These are phyloP conservation scores for Clonostachys rhizophaga DNA, from an alignment of 2,329 filamentous ascomycete species.

Conservation along the genomic window DNA sequence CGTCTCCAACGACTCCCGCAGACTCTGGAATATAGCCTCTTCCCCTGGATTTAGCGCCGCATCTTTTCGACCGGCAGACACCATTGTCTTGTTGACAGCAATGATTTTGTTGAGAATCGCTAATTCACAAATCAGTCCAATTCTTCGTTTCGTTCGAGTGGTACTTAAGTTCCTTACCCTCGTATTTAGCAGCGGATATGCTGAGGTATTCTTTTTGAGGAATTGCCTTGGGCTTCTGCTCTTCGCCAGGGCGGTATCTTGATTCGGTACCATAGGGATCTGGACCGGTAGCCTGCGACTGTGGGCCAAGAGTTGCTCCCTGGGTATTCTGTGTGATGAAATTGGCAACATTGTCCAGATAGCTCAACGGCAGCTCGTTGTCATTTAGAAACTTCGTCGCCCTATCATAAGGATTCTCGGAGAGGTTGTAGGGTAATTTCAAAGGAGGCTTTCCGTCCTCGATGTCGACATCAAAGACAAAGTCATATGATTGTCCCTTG, in stretches of 20 bases:
- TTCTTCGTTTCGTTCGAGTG: too few species aligned
- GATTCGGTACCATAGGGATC: constrained; percentile 78
- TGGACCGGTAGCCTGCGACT: constrained; percentile 42
- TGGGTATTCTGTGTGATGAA: constrained; percentile 90
- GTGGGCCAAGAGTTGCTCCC: constrained; percentile 74
- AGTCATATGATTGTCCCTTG: constrained; percentile 87
- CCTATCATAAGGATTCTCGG: constrained; percentile 87
- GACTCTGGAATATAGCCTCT: constrained; percentile 52
- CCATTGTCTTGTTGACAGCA: constrained; percentile 69
- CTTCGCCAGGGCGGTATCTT: constrained; percentile 67
- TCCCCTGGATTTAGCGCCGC: constrained; percentile 70
- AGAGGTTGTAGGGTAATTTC: constrained; percentile 91
- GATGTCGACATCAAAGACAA: constrained; percentile 94
- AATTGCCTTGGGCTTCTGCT: constrained; percentile 50
- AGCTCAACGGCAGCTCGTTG: constrained; percentile 82
- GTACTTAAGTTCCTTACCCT: constrained; percentile 27
- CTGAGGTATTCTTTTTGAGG: constrained; percentile 77
- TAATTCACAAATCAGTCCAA: constrained; percentile 15
- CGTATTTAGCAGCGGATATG: constrained; percentile 70
- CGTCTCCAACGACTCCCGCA: constrained; percentile 62
- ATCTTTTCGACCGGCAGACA: constrained; percentile 68
- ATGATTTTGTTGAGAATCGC: constrained; percentile 73
- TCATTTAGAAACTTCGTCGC: constrained; percentile 87
- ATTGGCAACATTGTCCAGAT: constrained; percentile 86
- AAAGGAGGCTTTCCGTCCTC: constrained; percentile 89